Percentiles rank a stretch among this genome's conserved stretches.
Evolutionary conservation across 495 filamentous ascomycete genomes (phyloP).

Genomic region (Penicillium silybi): DNA sequence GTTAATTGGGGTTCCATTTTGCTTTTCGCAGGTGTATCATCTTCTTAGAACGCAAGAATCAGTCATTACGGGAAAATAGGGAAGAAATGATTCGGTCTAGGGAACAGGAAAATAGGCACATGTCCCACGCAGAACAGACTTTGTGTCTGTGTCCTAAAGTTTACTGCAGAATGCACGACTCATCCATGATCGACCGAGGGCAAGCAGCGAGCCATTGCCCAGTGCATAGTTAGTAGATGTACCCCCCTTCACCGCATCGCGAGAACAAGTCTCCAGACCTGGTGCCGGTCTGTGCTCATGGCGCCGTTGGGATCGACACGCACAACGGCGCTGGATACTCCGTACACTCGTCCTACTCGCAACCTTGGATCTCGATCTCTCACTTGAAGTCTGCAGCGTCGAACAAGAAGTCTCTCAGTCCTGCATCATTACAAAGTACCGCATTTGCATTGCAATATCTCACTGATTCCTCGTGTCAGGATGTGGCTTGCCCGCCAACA

Average conservation of each 20-base stretch:
- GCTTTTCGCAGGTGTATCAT: too few relatives aligned
- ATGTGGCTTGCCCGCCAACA: too few relatives aligned
- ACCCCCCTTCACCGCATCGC: not conserved
- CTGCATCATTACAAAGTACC: too few relatives aligned
- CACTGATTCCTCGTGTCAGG: too few relatives aligned
- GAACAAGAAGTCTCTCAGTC: not conserved
- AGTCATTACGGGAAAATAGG: not conserved
- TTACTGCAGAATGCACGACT: not conserved
- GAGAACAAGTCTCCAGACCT: not conserved
- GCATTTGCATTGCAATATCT: too few relatives aligned
- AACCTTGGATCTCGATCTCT: not conserved
- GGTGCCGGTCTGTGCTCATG: not conserved
- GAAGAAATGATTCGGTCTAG: not conserved
- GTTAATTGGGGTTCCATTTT: not conserved
- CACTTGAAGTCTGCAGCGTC: not conserved
- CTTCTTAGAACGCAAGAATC: not conserved
- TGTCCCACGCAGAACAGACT: not conserved
- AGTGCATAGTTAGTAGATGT: not conserved
- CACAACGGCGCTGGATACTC: not conserved
- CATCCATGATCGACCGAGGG: not conserved
- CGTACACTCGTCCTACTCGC: not conserved
- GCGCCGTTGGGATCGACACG: slow-evolving; percentile 6
- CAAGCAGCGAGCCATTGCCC: not conserved
- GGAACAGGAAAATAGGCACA: not conserved
- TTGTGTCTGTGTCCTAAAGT: not conserved